These are phyloP conservation scores for barley (Hordeum vulgare) DNA, from an alignment of 176 grass and related monocot genomes.

Conservation along the genomic window MorexV3_pseudomolecules_assembly NC_058524.1:16259632-16260131, in stretches of 20 bases:
- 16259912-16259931: neutral
- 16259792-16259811: constrained; percentile 28
- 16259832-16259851: neutral
- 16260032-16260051: too few relatives aligned
- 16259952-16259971: too few relatives aligned
- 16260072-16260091: neutral
- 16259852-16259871: neutral
- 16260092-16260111: neutral
- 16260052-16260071: neutral
- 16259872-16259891: neutral
- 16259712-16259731: neutral
- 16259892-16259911: neutral
- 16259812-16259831: neutral
- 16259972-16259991: neutral
- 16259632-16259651: too few relatives aligned
- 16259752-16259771: constrained; percentile 42
- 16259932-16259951: neutral
- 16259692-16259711: neutral
- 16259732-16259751: constrained; percentile 2
- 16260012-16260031: too few relatives aligned
- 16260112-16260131: too few relatives aligned
- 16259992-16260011: neutral
- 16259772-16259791: constrained; percentile 11
- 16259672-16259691: neutral
- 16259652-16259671: neutral